Evolutionary conservation across 805 yeast species (phyloP), one percentile per base, ranked within the genome.

Genomic region (Yamadazyma insecticola): DNA sequence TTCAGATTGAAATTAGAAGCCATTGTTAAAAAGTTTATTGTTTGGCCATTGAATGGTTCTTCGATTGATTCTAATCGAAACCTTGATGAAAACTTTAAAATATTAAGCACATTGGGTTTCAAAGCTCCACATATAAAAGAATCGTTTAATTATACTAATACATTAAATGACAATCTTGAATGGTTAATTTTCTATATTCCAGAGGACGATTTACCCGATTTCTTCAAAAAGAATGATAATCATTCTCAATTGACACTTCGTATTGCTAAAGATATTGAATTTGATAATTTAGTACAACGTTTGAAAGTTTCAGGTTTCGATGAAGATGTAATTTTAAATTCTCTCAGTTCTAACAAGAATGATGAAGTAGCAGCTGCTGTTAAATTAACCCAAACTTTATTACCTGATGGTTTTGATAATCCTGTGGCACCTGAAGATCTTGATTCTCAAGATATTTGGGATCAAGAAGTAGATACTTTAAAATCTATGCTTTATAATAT

Each of bases 161-260:
- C 69, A 1, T 67, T 76, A 33, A 64, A 70, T 2, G 75, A 70
- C 15, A 68, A 81, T 0, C 54, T 83, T 25, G 85, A 80, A 39
- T 83, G 92, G 90, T 68, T 90, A 13, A 57, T 90, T 8, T 79
- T 89, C 43, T 92, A 90, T 48, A 74, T 90, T 3, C 97, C 97
- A 0, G 97, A 92, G 41, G 97, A 89, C 50, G 98, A 90, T 47
- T 61, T 90, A 19, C 98, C 98, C 0, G 43, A 58, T 0, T 61
- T 67, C 28, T 83, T 83, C 46, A 67, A 70, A 12, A 76, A 78
- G 38, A 59, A 74, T 24, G 67, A 70, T 14, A 69, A 68, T 26
- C 87, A 79, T 43, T 63, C 81, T 0, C 73, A 71, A 28, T 70
- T 78, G 15, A 67, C 72, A 32, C 63, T 82, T 24, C 82, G 72